These are phyloP conservation scores for Mucor velutinosus DNA, from an alignment of 371 early-diverging fungal species.

Conservation along the genomic window DNA sequence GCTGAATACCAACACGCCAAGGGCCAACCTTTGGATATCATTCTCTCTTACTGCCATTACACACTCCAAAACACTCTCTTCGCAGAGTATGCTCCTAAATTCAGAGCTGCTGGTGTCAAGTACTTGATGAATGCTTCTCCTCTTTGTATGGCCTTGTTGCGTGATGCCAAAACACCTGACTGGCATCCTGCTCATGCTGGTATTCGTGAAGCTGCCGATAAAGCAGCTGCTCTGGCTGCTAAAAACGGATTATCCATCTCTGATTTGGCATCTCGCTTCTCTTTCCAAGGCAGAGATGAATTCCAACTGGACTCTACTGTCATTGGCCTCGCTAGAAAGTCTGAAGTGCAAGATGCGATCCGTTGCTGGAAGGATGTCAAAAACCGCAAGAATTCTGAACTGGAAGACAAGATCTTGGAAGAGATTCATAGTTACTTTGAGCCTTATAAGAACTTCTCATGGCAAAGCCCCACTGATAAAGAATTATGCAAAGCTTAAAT, in stretches of 20 bases:
- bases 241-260: conserved; percentile 51
- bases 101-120: conserved; percentile 63
- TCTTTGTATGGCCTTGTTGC: conserved; percentile 75
- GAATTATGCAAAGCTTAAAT: conserved; percentile 30
- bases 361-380: conserved; percentile 49
- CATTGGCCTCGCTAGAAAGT: conserved; percentile 65
- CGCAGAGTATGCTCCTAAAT: conserved; percentile 55
- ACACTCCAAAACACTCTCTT: conserved; percentile 71
- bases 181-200: conserved; percentile 79
- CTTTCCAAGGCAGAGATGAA: conserved; percentile 55
- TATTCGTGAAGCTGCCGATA: conserved; percentile 57
- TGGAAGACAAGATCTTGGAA: conserved; percentile 26
- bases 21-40: conserved; percentile 68
- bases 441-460: conserved; percentile 44
- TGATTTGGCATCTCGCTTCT: conserved; percentile 66
- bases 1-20: conserved; percentile 62
- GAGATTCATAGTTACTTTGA: conserved; percentile 29
- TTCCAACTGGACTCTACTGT: conserved; percentile 59
- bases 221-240: conserved; percentile 46
- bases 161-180: conserved; percentile 59
- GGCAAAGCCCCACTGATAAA: conserved; percentile 49
- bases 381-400: conserved; percentile 30
- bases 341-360: conserved; percentile 65
- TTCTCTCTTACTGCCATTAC: conserved; percentile 78
- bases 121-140: conserved; percentile 77